Percentiles rank a stretch among this genome's conserved stretches.
Evolutionary conservation across 371 early-diverging fungal genomes (phyloP).

Genomic region (Mucor sp.): DNA sequence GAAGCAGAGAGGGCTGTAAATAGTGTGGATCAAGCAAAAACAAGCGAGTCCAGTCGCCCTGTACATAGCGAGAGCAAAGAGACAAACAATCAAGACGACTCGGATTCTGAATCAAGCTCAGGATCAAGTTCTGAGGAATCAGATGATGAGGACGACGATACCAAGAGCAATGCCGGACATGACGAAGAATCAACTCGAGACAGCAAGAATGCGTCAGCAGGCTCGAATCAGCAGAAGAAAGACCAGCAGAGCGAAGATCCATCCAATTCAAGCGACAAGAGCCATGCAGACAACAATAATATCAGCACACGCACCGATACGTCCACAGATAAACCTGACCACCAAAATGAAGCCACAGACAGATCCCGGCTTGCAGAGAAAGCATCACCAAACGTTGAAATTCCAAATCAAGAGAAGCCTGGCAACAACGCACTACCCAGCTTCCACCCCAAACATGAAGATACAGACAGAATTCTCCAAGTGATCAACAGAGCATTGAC

Average conservation of each 20-base stretch:
- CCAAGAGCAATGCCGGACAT: background rate
- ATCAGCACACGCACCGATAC: background rate
- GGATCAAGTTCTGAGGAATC: background rate
- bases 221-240: background rate
- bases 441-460: background rate
- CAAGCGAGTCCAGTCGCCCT: background rate
- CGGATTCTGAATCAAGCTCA: background rate
- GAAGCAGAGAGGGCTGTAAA: background rate
- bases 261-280: background rate
- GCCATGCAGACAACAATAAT: background rate
- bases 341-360: background rate
- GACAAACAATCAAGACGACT: background rate
- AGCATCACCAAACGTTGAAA: background rate
- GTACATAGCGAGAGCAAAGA: background rate
- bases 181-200: background rate
- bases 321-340: background rate
- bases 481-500: slow-evolving; percentile 28
- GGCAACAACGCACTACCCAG: background rate
- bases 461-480: background rate
- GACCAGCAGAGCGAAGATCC: background rate
- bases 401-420: background rate
- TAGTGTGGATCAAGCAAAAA: background rate
- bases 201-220: background rate
- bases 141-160: background rate
- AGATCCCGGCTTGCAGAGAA: background rate